phyloP scores from a whole-genome alignment of 768 basidiomycete species.

The Macrolepiota fuliginosa region DNA sequence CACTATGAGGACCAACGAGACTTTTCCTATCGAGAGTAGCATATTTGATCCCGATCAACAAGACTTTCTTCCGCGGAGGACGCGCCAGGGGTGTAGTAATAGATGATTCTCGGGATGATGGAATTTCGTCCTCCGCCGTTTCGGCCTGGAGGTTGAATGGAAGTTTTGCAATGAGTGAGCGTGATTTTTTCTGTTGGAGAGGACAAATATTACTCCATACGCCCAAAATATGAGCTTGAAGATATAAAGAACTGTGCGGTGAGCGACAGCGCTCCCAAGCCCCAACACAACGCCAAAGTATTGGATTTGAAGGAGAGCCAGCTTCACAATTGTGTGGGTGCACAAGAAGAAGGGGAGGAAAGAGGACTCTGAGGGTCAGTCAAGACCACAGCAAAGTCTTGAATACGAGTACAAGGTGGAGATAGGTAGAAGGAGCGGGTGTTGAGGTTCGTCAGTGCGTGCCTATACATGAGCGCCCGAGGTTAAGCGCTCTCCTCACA shows the following conservation, averaged over 20 bases:
- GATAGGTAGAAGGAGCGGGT: neutral
- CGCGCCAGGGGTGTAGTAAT: neutral
- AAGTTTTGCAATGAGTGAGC: neutral
- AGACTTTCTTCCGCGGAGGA: slow-evolving; percentile 25
- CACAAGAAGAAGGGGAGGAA: neutral
- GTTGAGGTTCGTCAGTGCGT: too few relatives aligned
- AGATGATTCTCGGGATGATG: neutral
- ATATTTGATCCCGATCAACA: slow-evolving; percentile 37
- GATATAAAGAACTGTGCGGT: neutral
- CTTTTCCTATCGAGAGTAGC: slow-evolving; percentile 15
- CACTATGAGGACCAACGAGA: slow-evolving; percentile 35
- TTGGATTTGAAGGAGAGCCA: neutral
- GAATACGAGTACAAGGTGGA: neutral
- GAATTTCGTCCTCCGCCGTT: neutral
- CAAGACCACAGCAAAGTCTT: neutral
- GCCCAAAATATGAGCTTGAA: neutral
- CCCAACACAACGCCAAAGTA: neutral
- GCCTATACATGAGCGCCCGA: too few relatives aligned
- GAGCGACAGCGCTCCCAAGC: neutral
- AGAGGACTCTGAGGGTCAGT: neutral
- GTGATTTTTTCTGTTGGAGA: too few relatives aligned
- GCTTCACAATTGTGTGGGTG: neutral
- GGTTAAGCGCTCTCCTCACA: too few relatives aligned
- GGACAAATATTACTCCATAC: neutral
- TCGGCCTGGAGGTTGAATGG: neutral